A percentile compares a stretch with the other conserved stretches of the same genome.
phyloP scores from a whole-genome alignment of 257 asterid species.

The Solanum verrucosum region DNA sequence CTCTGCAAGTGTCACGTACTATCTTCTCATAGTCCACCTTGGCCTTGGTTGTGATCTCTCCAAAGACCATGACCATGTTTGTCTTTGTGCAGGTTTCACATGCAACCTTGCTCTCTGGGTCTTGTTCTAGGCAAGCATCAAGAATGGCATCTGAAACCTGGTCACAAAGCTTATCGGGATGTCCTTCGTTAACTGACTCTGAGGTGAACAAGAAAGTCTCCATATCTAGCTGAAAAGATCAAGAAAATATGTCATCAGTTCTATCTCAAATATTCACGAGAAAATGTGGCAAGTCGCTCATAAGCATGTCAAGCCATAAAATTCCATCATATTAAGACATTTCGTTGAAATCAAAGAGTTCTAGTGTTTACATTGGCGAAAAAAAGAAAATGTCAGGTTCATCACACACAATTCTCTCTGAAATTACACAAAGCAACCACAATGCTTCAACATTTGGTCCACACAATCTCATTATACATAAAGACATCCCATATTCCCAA shows the following conservation, averaged over 20 bases:
- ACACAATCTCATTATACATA: neutral
- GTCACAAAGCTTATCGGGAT: conserved; percentile 71
- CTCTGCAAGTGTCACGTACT: conserved; percentile 61
- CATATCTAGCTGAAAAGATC: conserved; percentile 24
- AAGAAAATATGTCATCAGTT: neutral
- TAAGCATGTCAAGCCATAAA: neutral
- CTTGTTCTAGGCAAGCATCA: conserved; percentile 60
- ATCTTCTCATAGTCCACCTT: conserved; percentile 52
- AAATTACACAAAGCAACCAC: neutral
- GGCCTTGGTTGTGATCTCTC: conserved; percentile 67
- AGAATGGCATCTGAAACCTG: conserved; percentile 68
- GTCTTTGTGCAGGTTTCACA: conserved; percentile 69
- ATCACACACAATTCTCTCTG: neutral
- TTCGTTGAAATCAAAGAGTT: neutral
- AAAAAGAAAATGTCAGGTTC: neutral
- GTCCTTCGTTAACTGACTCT: conserved; percentile 62
- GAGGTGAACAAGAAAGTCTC: conserved; percentile 53
- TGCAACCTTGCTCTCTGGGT: conserved; percentile 63
- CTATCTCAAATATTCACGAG: neutral
- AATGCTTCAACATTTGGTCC: neutral
- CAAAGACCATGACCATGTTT: conserved; percentile 56
- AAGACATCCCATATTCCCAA: neutral
- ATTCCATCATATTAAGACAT: neutral
- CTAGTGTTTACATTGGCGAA: neutral
- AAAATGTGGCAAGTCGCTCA: neutral